Percentiles rank a stretch among this genome's conserved stretches.
Conservation (phyloP, 73 alveolate species). For the Tetrahymena thermophila region DNA sequence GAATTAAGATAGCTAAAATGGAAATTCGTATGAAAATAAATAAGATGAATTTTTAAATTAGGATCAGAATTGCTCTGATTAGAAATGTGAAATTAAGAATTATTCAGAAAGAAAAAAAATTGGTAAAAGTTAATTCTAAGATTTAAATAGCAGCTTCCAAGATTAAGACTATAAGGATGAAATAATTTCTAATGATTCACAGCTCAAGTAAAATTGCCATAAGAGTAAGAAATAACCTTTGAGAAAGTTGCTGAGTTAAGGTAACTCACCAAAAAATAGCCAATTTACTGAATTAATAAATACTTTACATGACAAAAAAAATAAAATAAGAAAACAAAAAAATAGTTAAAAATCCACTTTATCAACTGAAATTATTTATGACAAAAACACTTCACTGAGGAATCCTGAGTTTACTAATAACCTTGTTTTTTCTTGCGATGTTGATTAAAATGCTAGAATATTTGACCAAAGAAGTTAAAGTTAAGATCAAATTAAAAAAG, state of each 20-base stretch:
- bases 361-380: background rate
- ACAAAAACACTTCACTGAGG: background rate
- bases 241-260: background rate
- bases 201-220: too few species aligned
- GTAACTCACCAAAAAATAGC: background rate
- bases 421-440: background rate
- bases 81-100: background rate
- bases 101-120: background rate
- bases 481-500: background rate
- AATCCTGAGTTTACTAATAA: background rate
- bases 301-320: background rate
- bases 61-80: background rate
- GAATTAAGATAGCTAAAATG: too few species aligned
- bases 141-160: background rate
- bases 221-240: background rate
- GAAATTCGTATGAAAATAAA: background rate
- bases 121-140: background rate
- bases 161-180: background rate
- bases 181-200: background rate
- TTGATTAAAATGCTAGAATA: background rate
- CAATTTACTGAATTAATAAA: background rate
- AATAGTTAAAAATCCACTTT: background rate
- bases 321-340: too few species aligned
- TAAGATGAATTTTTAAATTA: background rate
- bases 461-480: background rate